Evolutionary conservation across 495 filamentous ascomycete genomes (phyloP), one percentile per base, ranked within the genome.

Genomic region (Cudoniella acicularis): DNA sequence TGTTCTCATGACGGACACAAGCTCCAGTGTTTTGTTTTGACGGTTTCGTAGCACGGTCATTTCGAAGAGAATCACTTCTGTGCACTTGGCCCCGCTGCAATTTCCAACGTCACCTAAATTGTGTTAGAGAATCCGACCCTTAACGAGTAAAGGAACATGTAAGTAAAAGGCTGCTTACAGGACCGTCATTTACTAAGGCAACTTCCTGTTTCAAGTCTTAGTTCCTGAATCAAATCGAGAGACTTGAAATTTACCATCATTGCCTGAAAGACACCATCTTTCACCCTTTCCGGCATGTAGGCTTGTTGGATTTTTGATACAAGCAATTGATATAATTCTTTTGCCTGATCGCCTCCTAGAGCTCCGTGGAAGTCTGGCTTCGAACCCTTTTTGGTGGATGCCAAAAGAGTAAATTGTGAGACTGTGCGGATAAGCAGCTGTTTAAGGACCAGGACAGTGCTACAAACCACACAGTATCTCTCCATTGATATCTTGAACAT

Each of bases 361-460:
- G 95, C 93, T 20, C 88, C 88, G 69, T 96, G 95, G 64, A 99
- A 99, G 69, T 95, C 89, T 13, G 95, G 95, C 71, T 96, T 96
- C 67, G 82, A 90, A 60, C 93, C 93, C 72, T 97, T 98, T 70
- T 92, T 96, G 30, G 91, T 90, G 47, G 86, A 87, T 52, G 90
- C 95, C 42, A 93, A 85, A 27, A 99, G 84, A 10, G 95, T 99
- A 67, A 99, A 99, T 72, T 99, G 95, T 9, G 95, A 97, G n/a
- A 99, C 95, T 92, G 69, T 21, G 52, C 18, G 42, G 13, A 25
- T 27, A n/a, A 22, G 16, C 23, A 54, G n/a, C 10, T 22, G 1
- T 41, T 22, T 42, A n/a, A 4, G 27, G 21, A 20, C 17, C 25
- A 22, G 13, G 8, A n/a, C n/a, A 16, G 24, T 49, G 36, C 41